Conservation (phyloP, 2,329 filamentous ascomycete species). For the Colletotrichum sp. region DNA sequence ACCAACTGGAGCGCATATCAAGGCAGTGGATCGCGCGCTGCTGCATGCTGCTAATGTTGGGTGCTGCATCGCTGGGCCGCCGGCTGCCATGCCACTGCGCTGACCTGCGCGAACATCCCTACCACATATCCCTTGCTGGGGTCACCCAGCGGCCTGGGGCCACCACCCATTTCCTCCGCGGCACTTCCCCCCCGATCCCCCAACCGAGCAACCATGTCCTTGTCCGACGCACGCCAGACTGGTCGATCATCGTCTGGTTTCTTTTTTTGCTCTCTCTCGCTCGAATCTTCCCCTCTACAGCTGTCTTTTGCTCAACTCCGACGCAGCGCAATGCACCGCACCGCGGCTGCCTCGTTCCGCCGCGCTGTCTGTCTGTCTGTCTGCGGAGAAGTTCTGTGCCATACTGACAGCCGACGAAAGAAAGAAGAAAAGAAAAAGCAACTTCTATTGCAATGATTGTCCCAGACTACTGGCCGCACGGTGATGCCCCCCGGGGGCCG, state of each 20-base stretch:
- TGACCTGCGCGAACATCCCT: not conserved
- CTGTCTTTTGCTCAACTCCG: not conserved
- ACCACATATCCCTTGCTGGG: conserved; percentile 6
- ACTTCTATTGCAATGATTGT: not conserved
- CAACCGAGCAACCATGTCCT: not conserved
- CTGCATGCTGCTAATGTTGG: not conserved
- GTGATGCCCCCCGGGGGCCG: not conserved
- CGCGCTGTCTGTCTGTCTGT: not conserved
- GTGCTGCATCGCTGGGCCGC: not conserved
- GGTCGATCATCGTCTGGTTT: conserved; percentile 4
- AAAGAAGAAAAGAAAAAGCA: not conserved
- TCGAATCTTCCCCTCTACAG: too few species aligned
- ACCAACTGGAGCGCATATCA: not conserved
- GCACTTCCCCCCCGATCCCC: not conserved
- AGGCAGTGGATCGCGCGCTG: not conserved
- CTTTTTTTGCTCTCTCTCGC: not conserved
- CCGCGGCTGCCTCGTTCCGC: not conserved
- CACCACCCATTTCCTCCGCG: not conserved
- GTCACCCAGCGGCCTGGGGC: conserved; percentile 1
- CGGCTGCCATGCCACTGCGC: not conserved
- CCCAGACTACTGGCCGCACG: not conserved
- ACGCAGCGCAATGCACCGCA: not conserved
- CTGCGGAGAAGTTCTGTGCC: not conserved
- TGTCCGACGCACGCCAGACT: conserved; percentile 11
- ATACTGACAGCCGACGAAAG: not conserved